These are phyloP conservation scores for Aspergillus bertholletiae DNA, from an alignment of 495 filamentous ascomycete genomes.

Conservation along the genomic window DNA sequence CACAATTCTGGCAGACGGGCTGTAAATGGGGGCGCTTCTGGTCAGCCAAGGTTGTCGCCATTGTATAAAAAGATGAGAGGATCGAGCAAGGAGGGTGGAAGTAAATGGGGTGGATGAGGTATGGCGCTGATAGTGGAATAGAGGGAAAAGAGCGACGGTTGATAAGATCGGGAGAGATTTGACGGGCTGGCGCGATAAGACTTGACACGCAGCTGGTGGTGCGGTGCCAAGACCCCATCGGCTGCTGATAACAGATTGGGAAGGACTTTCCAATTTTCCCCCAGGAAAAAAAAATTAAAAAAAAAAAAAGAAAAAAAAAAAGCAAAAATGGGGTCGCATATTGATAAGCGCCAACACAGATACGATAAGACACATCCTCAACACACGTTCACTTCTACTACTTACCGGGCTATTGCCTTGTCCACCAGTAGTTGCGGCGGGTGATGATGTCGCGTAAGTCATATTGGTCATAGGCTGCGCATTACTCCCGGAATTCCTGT, in stretches of 20 bases:
- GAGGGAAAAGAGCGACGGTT: slow-evolving; percentile 22
- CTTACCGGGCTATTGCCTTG: slow-evolving; percentile 66
- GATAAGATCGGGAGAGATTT: slow-evolving; percentile 55
- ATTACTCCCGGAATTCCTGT: slow-evolving; percentile 49
- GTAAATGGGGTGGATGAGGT: slow-evolving; percentile 14
- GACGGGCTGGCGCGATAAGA: slow-evolving; percentile 41
- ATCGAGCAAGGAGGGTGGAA: slow-evolving; percentile 15
- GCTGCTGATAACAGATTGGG: slow-evolving; percentile 32
- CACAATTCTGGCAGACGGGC: slow-evolving; percentile 97
- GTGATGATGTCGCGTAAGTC: slow-evolving; percentile 61
- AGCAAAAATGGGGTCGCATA: background rate
- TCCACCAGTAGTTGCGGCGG: slow-evolving; percentile 63
- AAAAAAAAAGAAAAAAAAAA: slow-evolving; percentile 9
- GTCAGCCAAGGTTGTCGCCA: slow-evolving; percentile 57
- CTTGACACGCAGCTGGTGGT: slow-evolving; percentile 30
- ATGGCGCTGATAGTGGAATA: slow-evolving; percentile 28
- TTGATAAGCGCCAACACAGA: slow-evolving; percentile 4
- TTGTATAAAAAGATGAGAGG: slow-evolving; percentile 30
- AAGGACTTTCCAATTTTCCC: slow-evolving; percentile 21
- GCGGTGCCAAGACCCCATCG: slow-evolving; percentile 35
- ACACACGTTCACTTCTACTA: slow-evolving; percentile 14
- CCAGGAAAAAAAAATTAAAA: slow-evolving; percentile 17
- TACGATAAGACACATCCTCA: slow-evolving; percentile 11
- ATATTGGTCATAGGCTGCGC: slow-evolving; percentile 52
- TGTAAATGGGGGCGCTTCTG: slow-evolving; percentile 60